phyloP scores from a whole-genome alignment of 202 grass and related monocot genomes.

The Eragrostis tef region DNA sequence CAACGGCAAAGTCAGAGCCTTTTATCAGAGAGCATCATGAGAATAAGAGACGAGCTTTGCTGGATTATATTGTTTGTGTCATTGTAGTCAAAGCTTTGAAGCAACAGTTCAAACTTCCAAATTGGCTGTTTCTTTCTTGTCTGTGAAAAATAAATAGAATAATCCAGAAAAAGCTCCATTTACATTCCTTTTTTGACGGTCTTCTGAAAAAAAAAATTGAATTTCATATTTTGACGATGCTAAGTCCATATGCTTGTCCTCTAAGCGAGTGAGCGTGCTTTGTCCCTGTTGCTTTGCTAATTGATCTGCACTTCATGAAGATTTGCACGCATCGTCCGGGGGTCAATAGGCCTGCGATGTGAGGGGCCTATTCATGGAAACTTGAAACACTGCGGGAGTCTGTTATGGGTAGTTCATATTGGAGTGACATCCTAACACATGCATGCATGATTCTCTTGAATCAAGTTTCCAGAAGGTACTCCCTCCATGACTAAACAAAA shows the following conservation, averaged over 20 bases:
- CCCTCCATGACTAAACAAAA: neutral
- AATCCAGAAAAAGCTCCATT: neutral
- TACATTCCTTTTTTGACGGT: constrained; percentile 57
- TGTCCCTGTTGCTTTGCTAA: constrained; percentile 12
- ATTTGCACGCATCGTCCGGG: constrained; percentile 13
- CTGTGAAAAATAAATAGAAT: neutral
- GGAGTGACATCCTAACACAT: neutral
- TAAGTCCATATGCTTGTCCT: neutral
- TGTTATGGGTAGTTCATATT: constrained; percentile 6
- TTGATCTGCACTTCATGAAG: neutral
- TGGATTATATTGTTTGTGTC: neutral
- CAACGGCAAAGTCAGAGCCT: neutral
- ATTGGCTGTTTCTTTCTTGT: constrained; percentile 39
- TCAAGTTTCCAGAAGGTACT: neutral
- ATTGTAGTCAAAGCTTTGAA: constrained; percentile 32
- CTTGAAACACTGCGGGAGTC: neutral
- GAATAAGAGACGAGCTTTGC: neutral
- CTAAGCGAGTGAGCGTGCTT: constrained; percentile 20
- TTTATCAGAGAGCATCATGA: neutral
- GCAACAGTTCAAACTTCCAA: constrained; percentile 38
- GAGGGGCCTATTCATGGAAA: neutral
- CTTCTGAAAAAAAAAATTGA: no score
- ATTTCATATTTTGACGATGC: constrained; percentile 53
- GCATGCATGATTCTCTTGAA: neutral
- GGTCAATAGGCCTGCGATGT: constrained; percentile 26